phyloP scores from a whole-genome alignment of 768 basidiomycete genomes.

The Daedaleopsis nitida region DNA sequence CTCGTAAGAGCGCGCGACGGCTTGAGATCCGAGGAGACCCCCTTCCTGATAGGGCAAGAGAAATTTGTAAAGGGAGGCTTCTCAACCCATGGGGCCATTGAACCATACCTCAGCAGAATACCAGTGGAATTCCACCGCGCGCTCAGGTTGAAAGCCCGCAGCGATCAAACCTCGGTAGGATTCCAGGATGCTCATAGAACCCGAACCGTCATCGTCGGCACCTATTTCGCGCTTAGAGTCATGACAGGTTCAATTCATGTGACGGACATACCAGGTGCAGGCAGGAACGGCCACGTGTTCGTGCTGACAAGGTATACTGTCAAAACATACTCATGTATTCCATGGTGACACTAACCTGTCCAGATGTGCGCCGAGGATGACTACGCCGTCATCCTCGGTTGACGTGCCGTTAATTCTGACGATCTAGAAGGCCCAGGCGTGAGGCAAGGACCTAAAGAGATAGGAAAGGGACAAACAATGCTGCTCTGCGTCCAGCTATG shows the following conservation, averaged over 20 bases:
- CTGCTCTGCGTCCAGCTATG: slow-evolving; percentile 88
- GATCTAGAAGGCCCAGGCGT: slow-evolving; percentile 47
- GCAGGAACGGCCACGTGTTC: slow-evolving; percentile 76
- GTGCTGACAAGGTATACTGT: slow-evolving; percentile 44
- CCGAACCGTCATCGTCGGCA: slow-evolving; percentile 65
- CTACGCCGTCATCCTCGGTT: slow-evolving; percentile 55
- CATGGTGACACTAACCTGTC: slow-evolving; percentile 56
- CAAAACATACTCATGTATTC: neutral
- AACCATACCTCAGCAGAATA: slow-evolving; percentile 71
- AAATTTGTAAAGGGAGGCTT: neutral
- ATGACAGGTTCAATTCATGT: slow-evolving; percentile 19
- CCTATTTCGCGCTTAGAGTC: slow-evolving; percentile 45
- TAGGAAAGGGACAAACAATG: slow-evolving; percentile 48
- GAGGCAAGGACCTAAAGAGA: slow-evolving; percentile 4
- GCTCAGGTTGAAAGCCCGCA: slow-evolving; percentile 66
- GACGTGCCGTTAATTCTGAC: slow-evolving; percentile 76
- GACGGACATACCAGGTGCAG: slow-evolving; percentile 63
- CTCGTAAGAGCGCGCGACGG: slow-evolving; percentile 79
- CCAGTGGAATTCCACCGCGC: slow-evolving; percentile 81
- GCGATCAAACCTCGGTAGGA: slow-evolving; percentile 71
- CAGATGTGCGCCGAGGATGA: slow-evolving; percentile 81
- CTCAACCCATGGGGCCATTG: slow-evolving; percentile 3
- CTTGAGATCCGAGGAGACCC: slow-evolving; percentile 87
- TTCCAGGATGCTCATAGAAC: slow-evolving; percentile 79
- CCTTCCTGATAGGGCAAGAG: slow-evolving; percentile 56